phyloP scores from a whole-genome alignment of 2,329 filamentous ascomycete species.

The Colletotrichum simmondsii region DNA sequence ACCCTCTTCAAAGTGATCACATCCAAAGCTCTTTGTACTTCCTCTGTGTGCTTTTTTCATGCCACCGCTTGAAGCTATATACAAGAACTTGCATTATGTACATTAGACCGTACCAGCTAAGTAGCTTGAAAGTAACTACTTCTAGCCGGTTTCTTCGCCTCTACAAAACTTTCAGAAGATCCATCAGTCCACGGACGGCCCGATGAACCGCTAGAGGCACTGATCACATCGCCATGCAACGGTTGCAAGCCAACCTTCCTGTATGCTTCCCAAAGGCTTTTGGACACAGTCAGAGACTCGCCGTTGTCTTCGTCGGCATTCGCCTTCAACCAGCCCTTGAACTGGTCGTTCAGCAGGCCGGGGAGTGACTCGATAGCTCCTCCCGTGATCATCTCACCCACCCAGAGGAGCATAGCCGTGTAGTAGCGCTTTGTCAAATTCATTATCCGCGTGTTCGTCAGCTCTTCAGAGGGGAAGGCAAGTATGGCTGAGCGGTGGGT shows the following conservation, averaged over 20 bases:
- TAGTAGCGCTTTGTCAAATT: not conserved
- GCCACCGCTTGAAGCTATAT: not conserved
- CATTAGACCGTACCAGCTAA: not conserved
- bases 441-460: not conserved
- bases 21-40: not conserved
- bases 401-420: constrained; percentile 1
- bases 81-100: not conserved
- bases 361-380: not conserved
- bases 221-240: not conserved
- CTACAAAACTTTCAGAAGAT: not conserved
- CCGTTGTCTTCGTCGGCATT: not conserved
- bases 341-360: not conserved
- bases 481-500: not conserved
- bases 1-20: not conserved
- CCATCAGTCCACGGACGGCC: not conserved
- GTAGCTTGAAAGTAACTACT: not conserved
- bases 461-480: not conserved
- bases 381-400: not conserved
- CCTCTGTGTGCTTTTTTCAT: not conserved
- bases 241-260: not conserved
- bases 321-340: not conserved
- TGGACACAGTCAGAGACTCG: not conserved
- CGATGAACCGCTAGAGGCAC: not conserved
- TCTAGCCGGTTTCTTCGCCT: not conserved
- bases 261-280: not conserved